These are phyloP conservation scores for Ambrosiella beaveri DNA, from an alignment of 2,329 filamentous ascomycete genomes.

Conservation along the genomic window DNA sequence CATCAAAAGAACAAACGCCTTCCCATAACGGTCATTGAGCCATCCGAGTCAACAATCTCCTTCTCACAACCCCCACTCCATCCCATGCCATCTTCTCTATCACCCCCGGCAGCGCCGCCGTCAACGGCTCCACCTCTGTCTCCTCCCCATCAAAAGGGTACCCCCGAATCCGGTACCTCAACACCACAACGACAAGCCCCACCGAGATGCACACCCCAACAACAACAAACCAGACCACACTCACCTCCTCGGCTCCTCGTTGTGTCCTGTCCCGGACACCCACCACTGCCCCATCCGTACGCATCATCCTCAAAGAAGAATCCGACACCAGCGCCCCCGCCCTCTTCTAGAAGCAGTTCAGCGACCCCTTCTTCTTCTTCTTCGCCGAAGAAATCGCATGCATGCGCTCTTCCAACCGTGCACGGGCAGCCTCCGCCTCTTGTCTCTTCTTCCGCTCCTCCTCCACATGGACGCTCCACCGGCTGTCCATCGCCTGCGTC, in stretches of 20 bases:
- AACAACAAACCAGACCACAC: background rate
- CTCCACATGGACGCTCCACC: constrained; percentile 73
- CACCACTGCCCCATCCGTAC: background rate
- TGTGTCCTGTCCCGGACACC: background rate
- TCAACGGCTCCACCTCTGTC: constrained; percentile 12
- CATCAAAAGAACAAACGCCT: constrained; percentile 10
- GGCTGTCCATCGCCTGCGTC: constrained; percentile 34
- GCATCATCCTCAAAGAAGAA: background rate
- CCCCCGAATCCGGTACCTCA: constrained; percentile 7
- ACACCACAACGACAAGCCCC: background rate
- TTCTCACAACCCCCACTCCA: constrained; percentile 12
- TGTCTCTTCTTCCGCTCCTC: constrained; percentile 88
- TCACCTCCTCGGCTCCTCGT: background rate
- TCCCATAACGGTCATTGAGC: background rate
- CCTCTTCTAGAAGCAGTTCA: constrained; percentile 79
- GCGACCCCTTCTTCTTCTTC: constrained; percentile 86
- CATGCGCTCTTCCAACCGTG: constrained; percentile 87
- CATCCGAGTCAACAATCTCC: background rate
- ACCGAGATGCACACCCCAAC: background rate
- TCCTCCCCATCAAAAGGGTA: constrained; percentile 8
- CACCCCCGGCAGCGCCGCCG: constrained; percentile 4
- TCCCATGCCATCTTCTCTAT: constrained; percentile 13
- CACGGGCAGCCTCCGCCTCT: constrained; percentile 74
- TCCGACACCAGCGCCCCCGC: constrained; percentile 12
- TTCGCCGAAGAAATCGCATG: constrained; percentile 74